Evolutionary conservation across 345 rosid species (phyloP).

Genomic region (Hirschfeldia incana): DNA sequence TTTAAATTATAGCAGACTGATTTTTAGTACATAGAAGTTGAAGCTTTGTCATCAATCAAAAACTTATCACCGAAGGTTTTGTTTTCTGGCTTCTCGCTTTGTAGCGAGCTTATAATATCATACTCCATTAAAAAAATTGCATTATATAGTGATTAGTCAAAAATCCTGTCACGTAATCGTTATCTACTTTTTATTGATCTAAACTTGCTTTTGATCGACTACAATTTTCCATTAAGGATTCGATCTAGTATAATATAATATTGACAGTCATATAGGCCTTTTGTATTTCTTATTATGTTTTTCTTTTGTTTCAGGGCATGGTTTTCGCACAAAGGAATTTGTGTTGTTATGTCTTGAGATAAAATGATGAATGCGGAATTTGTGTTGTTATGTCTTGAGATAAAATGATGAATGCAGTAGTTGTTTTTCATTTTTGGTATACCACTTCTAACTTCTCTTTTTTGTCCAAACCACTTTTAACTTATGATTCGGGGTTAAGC

Average conservation of each 20-base stretch:
- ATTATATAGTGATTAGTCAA: background rate
- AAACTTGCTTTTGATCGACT: background rate
- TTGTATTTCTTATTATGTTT: background rate
- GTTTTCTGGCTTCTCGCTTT: slow-evolving; percentile 5
- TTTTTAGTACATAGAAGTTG: slow-evolving; percentile 12
- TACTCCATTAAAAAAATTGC: background rate
- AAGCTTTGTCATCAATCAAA: slow-evolving; percentile 32
- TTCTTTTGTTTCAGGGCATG: background rate
- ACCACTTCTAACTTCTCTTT: background rate
- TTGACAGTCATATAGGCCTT: slow-evolving; percentile 7
- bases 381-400: background rate
- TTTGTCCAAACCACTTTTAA: background rate
- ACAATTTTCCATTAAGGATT: slow-evolving; percentile 3
- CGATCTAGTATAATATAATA: background rate
- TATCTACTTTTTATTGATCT: background rate
- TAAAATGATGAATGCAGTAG: background rate
- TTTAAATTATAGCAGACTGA: background rate
- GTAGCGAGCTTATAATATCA: slow-evolving; percentile 23
- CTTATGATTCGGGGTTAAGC: slow-evolving; percentile 31
- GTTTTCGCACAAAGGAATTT: background rate
- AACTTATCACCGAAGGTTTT: slow-evolving; percentile 13
- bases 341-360: background rate
- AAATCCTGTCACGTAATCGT: background rate
- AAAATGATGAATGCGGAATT: background rate
- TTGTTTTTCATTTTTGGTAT: slow-evolving; percentile 1